Evolutionary conservation across 768 basidiomycete genomes (phyloP).

Genomic region (Hortiboletus campestris): DNA sequence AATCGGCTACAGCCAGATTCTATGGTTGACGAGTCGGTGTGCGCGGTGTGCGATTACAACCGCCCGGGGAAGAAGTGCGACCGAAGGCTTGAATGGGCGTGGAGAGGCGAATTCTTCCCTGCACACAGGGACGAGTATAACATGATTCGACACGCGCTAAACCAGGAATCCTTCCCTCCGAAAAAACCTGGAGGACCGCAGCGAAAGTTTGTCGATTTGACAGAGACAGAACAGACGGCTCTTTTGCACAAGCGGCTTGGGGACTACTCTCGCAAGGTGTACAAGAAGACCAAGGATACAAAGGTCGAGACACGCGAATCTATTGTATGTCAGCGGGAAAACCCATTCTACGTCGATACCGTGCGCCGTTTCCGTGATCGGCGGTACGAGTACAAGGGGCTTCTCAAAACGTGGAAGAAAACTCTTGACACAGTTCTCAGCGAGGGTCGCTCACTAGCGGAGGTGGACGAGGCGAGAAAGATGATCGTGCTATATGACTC

Average conservation of each 20-base stretch:
- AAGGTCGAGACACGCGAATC: slow-evolving; percentile 91
- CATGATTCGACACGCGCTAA: slow-evolving; percentile 96
- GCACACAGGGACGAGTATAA: slow-evolving; percentile 97
- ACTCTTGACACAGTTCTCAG: slow-evolving; percentile 74
- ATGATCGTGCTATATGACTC: slow-evolving; percentile 99
- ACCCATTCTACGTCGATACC: slow-evolving; percentile 99
- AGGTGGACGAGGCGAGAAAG: slow-evolving; percentile 96
- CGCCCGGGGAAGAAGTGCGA: slow-evolving; percentile 95
- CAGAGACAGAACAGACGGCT: slow-evolving; percentile 83
- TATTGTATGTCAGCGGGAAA: slow-evolving; percentile 96
- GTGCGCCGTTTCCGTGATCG: slow-evolving; percentile 96
- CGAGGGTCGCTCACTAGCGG: slow-evolving; percentile 73
- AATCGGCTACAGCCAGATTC: slow-evolving; percentile 98
- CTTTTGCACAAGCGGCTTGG: slow-evolving; percentile 94
- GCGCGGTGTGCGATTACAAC: slow-evolving; percentile 98
- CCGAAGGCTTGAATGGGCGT: slow-evolving; percentile 92
- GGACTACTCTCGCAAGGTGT: slow-evolving; percentile 98
- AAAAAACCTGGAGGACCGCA: slow-evolving; percentile 70
- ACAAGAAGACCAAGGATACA: slow-evolving; percentile 97
- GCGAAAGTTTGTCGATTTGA: slow-evolving; percentile 81
- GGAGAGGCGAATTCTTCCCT: slow-evolving; percentile 98
- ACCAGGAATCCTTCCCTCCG: slow-evolving; percentile 90
- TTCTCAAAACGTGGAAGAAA: slow-evolving; percentile 99
- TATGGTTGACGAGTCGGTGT: slow-evolving; percentile 92
- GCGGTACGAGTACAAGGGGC: slow-evolving; percentile 97